These are phyloP conservation scores for Aspergillus nidulans DNA, from an alignment of 495 filamentous ascomycete genomes.

Conservation along the genomic window DNA sequence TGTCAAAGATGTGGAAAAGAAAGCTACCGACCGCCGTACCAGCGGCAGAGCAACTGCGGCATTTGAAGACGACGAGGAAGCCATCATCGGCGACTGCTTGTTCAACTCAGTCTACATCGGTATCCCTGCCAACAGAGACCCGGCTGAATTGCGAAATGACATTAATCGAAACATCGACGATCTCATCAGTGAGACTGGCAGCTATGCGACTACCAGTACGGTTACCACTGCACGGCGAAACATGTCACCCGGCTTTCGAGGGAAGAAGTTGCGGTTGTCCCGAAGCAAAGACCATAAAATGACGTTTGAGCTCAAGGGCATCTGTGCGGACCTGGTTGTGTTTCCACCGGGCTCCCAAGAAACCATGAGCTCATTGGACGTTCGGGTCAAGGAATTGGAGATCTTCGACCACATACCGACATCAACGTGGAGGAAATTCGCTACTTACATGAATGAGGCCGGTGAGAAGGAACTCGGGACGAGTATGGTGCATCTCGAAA, in stretches of 20 bases:
- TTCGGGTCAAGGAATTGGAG: slow-evolving; percentile 76
- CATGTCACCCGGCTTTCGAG: slow-evolving; percentile 40
- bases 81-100: slow-evolving; percentile 86
- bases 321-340: slow-evolving; percentile 77
- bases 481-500: slow-evolving; percentile 84
- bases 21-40: slow-evolving; percentile 67
- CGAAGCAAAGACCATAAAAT: slow-evolving; percentile 92
- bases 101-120: slow-evolving; percentile 99
- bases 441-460: slow-evolving; percentile 84
- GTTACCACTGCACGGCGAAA: slow-evolving; percentile 53
- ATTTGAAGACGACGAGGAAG: slow-evolving; percentile 67
- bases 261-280: slow-evolving; percentile 65
- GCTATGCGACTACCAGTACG: slow-evolving; percentile 68
- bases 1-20: slow-evolving; percentile 78
- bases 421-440: slow-evolving; percentile 98
- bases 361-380: slow-evolving; percentile 79
- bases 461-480: slow-evolving; percentile 78
- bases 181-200: slow-evolving; percentile 80
- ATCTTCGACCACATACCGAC: slow-evolving; percentile 93
- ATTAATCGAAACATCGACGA: slow-evolving; percentile 90
- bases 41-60: slow-evolving; percentile 45
- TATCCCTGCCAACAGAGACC: slow-evolving; percentile 80
- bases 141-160: slow-evolving; percentile 68
- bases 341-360: slow-evolving; percentile 76
- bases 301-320: slow-evolving; percentile 85